Conservation (phyloP, 2,329 filamentous ascomycete species). For the Fonsecaea erecta region DNA sequence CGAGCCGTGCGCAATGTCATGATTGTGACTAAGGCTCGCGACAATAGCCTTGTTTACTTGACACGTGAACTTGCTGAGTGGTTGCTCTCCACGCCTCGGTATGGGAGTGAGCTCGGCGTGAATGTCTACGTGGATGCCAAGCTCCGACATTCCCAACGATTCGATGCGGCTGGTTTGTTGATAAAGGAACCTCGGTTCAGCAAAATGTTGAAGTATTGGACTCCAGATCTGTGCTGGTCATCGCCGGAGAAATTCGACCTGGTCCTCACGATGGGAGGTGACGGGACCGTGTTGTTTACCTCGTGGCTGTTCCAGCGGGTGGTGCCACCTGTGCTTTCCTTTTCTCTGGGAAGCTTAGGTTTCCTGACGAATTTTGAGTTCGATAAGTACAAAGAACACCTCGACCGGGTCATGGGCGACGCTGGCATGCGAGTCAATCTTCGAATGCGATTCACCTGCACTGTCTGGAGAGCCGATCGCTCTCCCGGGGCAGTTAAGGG, state of each 20-base stretch:
- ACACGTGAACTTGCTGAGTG: conserved; percentile 87
- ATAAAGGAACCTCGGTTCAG: conserved; percentile 76
- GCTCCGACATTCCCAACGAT: conserved; percentile 83
- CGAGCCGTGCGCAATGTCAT: conserved; percentile 91
- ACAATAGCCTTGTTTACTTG: conserved; percentile 87
- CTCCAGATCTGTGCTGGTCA: conserved; percentile 91
- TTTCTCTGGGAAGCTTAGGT: conserved; percentile 86
- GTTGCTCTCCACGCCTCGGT: conserved; percentile 85
- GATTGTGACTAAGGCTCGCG: conserved; percentile 97
- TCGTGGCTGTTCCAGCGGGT: conserved; percentile 97
- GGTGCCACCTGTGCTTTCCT: conserved; percentile 90
- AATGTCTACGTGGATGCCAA: conserved; percentile 99
- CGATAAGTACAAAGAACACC: conserved; percentile 80
- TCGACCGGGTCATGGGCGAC: conserved; percentile 89
- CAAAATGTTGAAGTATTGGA: conserved; percentile 92
- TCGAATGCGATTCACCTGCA: conserved; percentile 98
- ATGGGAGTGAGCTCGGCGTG: conserved; percentile 86
- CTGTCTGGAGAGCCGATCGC: conserved; percentile 76
- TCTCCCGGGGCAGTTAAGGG: conserved; percentile 54
- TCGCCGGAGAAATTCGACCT: conserved; percentile 94
- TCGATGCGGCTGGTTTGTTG: conserved; percentile 74
- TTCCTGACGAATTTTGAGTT: conserved; percentile 98
- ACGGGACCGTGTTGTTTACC: conserved; percentile 95
- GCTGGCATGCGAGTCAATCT: conserved; percentile 96
- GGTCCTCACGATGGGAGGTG: conserved; percentile 88